Base-by-base conservation (phyloP, 768 basidiomycete species). In the Omphalotus guepiniiformis region DNA sequence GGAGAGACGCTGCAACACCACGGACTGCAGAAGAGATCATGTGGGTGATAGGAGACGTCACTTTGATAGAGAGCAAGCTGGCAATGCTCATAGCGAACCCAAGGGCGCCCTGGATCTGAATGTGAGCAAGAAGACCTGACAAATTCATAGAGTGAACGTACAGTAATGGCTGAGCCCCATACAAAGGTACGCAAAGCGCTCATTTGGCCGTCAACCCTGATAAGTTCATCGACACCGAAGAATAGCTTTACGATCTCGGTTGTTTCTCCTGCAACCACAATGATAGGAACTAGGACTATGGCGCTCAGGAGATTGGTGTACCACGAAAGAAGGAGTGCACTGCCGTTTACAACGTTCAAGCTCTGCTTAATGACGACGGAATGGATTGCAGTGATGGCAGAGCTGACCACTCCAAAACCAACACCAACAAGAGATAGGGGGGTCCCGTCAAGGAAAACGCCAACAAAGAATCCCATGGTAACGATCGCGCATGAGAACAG, bases 51-150 rank as follows among this genome's bases (percentile, higher is more conserved):
- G 94, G 94, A 1, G 93, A 95, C 6, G 94, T 98, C 52, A 97
- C 88, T 65, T 98, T 94, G 74, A 98, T 96, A 21, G 90, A 93
- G 25, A 98, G 75, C 51, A 94, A 70, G 53, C 89, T 91, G 8
- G 94, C 93, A 45, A 98, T 79, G 67, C 88, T 91, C 81, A 98
- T 96, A 56, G 94, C 68, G 76, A 96, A 98, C 8, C 94, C 94
- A 43, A 96, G 69, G 15, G 78, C 69, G 26, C 93, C 93, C 89
- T 93, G 47, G 15, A 19, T 22, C 40, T 51, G 6, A 6, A 12
- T 25, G 22, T 53, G 19, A 26, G 48, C 21, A 28, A 43, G 38
- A 6, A 36, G 21, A 25, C 36, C 27, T 39, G n/a, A 6, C 29
- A 6, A 15, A 18, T 23, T n/a, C n/a, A 18, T 19, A 18, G 4